Percentiles rank a stretch among this genome's conserved stretches.
Conservation (phyloP, 2,329 filamentous ascomycete species). For the Sporothrix globosa region DNA sequence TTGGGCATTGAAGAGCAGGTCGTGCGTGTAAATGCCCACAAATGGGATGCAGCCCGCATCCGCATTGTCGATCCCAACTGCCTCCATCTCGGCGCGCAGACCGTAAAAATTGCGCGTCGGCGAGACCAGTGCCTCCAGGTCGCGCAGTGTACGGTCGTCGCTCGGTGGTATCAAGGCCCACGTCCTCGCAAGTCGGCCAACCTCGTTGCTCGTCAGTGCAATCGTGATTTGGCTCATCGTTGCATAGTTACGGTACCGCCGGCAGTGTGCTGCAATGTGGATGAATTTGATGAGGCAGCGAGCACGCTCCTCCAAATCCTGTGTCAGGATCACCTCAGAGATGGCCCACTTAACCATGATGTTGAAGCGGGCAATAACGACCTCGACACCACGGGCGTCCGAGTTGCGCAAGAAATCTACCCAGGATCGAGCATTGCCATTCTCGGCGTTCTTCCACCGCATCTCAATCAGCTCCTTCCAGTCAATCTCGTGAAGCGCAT, state of each 20-base stretch:
- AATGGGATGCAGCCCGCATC: slow-evolving; percentile 81
- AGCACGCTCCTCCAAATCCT: slow-evolving; percentile 71
- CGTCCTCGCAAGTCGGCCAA: slow-evolving; percentile 68
- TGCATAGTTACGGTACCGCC: slow-evolving; percentile 77
- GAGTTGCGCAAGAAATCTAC: slow-evolving; percentile 76
- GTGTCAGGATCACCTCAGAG: slow-evolving; percentile 76
- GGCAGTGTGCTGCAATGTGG: slow-evolving; percentile 76
- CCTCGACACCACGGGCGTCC: slow-evolving; percentile 75
- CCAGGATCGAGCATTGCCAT: slow-evolving; percentile 72
- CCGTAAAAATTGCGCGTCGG: slow-evolving; percentile 78
- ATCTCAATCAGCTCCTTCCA: slow-evolving; percentile 87
- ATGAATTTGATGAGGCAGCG: slow-evolving; percentile 79
- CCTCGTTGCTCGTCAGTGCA: slow-evolving; percentile 73
- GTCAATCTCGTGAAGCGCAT: slow-evolving; percentile 82
- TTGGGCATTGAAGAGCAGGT: slow-evolving; percentile 79
- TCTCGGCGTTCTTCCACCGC: slow-evolving; percentile 73
- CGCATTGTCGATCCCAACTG: slow-evolving; percentile 52
- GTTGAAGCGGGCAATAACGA: slow-evolving; percentile 85
- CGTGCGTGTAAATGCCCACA: slow-evolving; percentile 81
- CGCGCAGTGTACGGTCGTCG: slow-evolving; percentile 67
- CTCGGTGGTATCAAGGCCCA: slow-evolving; percentile 70
- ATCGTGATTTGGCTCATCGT: slow-evolving; percentile 81
- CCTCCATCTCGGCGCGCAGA: slow-evolving; percentile 79
- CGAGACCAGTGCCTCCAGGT: slow-evolving; percentile 73
- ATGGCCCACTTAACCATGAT: slow-evolving; percentile 86